These are phyloP conservation scores for Wickerhamomyces sp. DNA, from an alignment of 1,139 yeast genomes.

Conservation along the genomic window DNA sequence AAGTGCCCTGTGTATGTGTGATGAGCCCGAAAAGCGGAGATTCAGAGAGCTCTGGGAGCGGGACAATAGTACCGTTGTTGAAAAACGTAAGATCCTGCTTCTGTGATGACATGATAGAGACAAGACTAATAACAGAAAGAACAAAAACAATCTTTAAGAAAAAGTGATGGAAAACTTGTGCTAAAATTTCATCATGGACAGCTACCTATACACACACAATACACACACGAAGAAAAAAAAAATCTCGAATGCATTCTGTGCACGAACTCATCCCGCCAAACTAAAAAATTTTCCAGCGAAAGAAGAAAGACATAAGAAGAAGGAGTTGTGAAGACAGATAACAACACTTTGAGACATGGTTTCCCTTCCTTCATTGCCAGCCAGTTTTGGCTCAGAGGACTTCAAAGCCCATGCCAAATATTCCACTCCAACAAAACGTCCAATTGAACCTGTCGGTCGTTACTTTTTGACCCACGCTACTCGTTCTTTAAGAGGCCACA, in stretches of 20 bases:
- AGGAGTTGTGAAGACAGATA: not conserved
- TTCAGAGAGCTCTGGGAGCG: conserved; percentile 23
- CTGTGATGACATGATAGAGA: conserved; percentile 35
- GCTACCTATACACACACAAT: too few relatives aligned
- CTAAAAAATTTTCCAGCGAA: not conserved
- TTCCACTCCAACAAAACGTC: conserved; percentile 72
- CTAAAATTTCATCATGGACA: not conserved
- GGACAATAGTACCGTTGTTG: conserved; percentile 46
- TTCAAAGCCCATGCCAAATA: conserved; percentile 49
- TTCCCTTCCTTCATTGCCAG: conserved; percentile 31
- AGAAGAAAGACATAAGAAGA: not conserved
- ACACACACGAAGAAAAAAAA: too few relatives aligned
- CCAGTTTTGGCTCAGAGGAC: conserved; percentile 39
- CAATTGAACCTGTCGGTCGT: conserved; percentile 96
- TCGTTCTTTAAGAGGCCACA: conserved; percentile 92
- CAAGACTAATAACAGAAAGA: too few relatives aligned
- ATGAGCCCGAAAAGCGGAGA: conserved; percentile 38
- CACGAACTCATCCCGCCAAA: too few relatives aligned
- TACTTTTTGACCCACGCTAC: conserved; percentile 95
- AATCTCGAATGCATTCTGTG: too few relatives aligned
- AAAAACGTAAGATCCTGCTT: conserved; percentile 58
- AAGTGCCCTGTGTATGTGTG: conserved; percentile 56
- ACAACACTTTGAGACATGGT: not conserved
- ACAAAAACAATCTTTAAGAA: not conserved
- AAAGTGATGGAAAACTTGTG: not conserved